These are phyloP conservation scores for Opeltia flavorubescens DNA, from an alignment of 495 filamentous ascomycete species.

Conservation along the genomic window DNA sequence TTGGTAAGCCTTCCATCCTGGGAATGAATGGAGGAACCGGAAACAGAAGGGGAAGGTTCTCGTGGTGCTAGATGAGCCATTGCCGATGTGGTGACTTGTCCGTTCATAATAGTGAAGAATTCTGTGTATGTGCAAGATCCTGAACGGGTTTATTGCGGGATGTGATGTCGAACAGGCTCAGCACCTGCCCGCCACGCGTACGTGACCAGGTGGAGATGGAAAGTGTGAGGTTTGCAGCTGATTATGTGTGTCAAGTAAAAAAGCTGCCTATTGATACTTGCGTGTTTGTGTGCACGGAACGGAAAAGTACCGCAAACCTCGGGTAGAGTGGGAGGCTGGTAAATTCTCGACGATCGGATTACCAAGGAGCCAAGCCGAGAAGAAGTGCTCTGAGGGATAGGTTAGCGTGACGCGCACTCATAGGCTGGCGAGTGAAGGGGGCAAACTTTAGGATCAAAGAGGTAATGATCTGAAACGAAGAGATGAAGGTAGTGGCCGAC, in stretches of 20 bases:
- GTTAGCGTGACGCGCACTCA: not conserved
- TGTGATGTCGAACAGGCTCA: slow-evolving; percentile 10
- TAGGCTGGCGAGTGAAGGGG: not conserved
- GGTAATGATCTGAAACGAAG: not conserved
- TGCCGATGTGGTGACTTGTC: slow-evolving; percentile 10
- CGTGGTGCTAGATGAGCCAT: slow-evolving; percentile 5
- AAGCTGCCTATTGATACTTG: too few species aligned
- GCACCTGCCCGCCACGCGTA: slow-evolving; percentile 8
- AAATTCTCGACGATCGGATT: not conserved
- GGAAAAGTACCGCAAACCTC: too few species aligned
- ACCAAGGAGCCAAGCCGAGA: not conserved
- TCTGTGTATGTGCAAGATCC: too few species aligned
- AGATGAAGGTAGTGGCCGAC: too few species aligned
- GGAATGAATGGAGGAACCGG: slow-evolving; percentile 13
- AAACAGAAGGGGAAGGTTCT: slow-evolving; percentile 14
- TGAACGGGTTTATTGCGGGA: too few species aligned
- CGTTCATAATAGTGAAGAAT: slow-evolving; percentile 15
- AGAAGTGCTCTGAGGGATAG: not conserved
- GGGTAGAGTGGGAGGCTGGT: not conserved
- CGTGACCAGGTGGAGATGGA: not conserved
- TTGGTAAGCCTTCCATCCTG: slow-evolving; percentile 11
- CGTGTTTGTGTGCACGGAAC: too few species aligned
- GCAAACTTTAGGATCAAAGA: not conserved
- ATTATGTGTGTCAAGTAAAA: too few species aligned
- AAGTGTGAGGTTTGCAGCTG: not conserved